Evolutionary conservation across 768 basidiomycete genomes (phyloP).

Genomic region (Tulasnella sp.): DNA sequence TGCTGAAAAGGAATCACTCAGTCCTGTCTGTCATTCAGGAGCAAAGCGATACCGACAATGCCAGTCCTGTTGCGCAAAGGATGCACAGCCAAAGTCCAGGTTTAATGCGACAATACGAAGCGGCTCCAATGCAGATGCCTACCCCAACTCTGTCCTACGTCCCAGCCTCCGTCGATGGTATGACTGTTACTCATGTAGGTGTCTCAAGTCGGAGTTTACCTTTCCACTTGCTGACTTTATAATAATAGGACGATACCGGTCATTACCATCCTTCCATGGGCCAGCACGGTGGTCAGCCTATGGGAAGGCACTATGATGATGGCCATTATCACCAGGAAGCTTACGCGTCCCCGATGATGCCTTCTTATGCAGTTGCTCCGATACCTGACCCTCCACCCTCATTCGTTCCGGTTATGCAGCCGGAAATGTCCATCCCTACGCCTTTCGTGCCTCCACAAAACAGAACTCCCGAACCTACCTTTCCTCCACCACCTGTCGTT

Average conservation of each 20-base stretch:
- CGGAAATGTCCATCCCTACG: not conserved
- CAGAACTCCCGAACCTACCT: not conserved
- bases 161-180: not conserved
- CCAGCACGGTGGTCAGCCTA: not conserved
- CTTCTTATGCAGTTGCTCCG: not conserved
- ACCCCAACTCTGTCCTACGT: not conserved
- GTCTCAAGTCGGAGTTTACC: not conserved
- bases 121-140: not conserved
- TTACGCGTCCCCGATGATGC: not conserved
- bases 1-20: not conserved
- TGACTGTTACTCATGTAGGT: not conserved
- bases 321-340: not conserved
- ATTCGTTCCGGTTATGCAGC: not conserved
- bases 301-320: not conserved
- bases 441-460: not conserved
- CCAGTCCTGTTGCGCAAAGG: not conserved
- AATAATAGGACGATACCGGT: not conserved
- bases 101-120: not conserved
- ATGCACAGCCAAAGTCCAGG: constrained; percentile 3
- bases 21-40: constrained; percentile 2
- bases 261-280: not conserved
- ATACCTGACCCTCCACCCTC: not conserved
- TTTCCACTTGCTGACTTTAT: not conserved
- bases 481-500: not conserved
- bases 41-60: constrained; percentile 1